These are phyloP conservation scores for Vaccinium vitisidaea DNA, from an alignment of 148 eudicot genomes.

Conservation along the genomic window DNA sequence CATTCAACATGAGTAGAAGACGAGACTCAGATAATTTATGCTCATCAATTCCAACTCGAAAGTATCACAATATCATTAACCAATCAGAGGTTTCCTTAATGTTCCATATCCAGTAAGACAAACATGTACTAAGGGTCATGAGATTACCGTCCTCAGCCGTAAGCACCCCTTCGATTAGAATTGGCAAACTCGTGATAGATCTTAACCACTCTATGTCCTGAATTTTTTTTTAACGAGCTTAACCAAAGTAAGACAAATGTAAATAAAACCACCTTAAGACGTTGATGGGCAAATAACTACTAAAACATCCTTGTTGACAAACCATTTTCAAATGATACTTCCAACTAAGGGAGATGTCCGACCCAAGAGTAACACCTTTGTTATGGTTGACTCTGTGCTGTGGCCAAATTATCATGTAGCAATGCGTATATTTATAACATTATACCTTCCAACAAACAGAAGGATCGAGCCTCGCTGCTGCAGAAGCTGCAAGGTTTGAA, in stretches of 20 bases:
- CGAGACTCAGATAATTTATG: not conserved
- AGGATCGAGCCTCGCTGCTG: slow-evolving; percentile 37
- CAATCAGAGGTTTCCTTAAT: not conserved
- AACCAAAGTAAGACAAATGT: slow-evolving; percentile 1
- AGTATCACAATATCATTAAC: not conserved
- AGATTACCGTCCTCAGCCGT: slow-evolving; percentile 74
- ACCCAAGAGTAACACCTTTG: not conserved
- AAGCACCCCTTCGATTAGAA: slow-evolving; percentile 76
- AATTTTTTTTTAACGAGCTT: slow-evolving; percentile 16
- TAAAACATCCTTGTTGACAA: too few species aligned
- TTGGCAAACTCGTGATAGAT: slow-evolving; percentile 71
- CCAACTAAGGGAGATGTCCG: not conserved
- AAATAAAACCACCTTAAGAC: not conserved
- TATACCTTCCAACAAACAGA: slow-evolving; percentile 76
- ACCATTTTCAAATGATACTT: not conserved
- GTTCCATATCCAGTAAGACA: not conserved
- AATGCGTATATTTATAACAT: not conserved
- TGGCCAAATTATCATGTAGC: not conserved
- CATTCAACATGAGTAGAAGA: not conserved
- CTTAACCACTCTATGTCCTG: slow-evolving; percentile 77
- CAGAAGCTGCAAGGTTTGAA: slow-evolving; percentile 69
- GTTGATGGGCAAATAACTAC: not conserved
- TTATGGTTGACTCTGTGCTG: not conserved
- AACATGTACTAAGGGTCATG: not conserved
- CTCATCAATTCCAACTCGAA: too few species aligned